These are phyloP conservation scores for Lipomyces spencermartinsiae DNA, from an alignment of 805 yeast genomes.

Conservation along the genomic window DNA sequence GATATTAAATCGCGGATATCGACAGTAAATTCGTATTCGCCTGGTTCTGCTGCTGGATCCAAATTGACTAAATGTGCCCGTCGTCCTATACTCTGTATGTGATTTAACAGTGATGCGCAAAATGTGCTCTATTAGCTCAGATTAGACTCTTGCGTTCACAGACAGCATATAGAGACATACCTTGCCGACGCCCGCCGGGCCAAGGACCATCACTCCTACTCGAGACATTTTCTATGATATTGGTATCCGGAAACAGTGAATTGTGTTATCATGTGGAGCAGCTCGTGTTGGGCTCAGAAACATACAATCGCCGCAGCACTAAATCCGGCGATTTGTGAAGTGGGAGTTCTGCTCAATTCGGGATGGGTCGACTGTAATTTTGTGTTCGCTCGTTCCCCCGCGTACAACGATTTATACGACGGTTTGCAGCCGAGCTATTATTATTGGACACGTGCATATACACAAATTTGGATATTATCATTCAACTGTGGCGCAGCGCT, in stretches of 20 bases:
- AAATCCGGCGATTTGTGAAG: too few relatives aligned
- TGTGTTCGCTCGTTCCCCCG: background rate
- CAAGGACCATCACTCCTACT: constrained; percentile 90
- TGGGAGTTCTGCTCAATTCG: too few relatives aligned
- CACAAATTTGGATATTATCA: too few relatives aligned
- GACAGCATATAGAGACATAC: constrained; percentile 36
- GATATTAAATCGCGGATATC: constrained; percentile 92
- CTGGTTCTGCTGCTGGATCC: constrained; percentile 97
- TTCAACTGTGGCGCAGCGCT: too few relatives aligned
- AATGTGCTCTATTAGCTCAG: constrained; percentile 66
- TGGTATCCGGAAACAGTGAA: background rate
- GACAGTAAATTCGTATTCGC: constrained; percentile 86
- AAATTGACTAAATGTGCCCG: constrained; percentile 92
- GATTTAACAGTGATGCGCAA: constrained; percentile 83
- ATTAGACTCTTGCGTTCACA: background rate
- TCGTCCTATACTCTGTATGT: constrained; percentile 89
- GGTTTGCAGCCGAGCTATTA: too few relatives aligned
- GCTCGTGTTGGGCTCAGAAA: too few relatives aligned
- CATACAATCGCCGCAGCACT: too few relatives aligned
- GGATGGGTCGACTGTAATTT: too few relatives aligned
- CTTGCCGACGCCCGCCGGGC: constrained; percentile 98
- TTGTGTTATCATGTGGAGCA: background rate
- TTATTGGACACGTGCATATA: too few relatives aligned
- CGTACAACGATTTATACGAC: too few relatives aligned
- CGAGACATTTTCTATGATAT: constrained; percentile 71